Percentiles rank a stretch among this genome's conserved stretches.
phyloP scores from a whole-genome alignment of 169 alveolate species.

The Plasmodium gaboni region DNA sequence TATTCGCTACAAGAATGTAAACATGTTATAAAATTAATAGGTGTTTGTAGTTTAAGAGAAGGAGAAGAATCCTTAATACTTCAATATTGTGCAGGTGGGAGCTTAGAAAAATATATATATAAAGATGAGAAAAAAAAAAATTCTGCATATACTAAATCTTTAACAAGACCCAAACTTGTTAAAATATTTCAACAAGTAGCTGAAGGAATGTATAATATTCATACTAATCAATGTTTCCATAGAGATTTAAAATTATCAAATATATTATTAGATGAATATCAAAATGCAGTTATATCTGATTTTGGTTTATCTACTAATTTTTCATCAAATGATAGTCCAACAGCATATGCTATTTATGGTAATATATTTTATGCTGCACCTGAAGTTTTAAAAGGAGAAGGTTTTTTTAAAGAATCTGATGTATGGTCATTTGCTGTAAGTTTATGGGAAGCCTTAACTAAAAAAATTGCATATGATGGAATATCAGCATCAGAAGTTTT shows the following conservation, averaged over 20 bases:
- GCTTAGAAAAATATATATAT: slow-evolving; percentile 79
- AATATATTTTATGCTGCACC: slow-evolving; percentile 84
- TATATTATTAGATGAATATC: slow-evolving; percentile 41
- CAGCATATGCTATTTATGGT: slow-evolving; percentile 82
- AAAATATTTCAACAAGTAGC: slow-evolving; percentile 81
- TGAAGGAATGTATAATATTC: slow-evolving; percentile 79
- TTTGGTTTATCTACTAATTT: slow-evolving; percentile 80
- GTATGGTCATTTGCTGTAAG: slow-evolving; percentile 84
- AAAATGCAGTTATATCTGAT: slow-evolving; percentile 80
- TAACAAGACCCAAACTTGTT: slow-evolving; percentile 76
- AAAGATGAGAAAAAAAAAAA: slow-evolving; percentile 56
- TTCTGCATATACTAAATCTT: slow-evolving; percentile 16
- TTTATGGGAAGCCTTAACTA: slow-evolving; percentile 77
- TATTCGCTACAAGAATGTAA: slow-evolving; percentile 61
- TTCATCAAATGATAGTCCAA: slow-evolving; percentile 75
- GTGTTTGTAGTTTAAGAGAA: slow-evolving; percentile 73
- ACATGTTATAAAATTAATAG: slow-evolving; percentile 77
- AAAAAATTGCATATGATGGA: slow-evolving; percentile 80
- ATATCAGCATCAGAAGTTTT: slow-evolving; percentile 75
- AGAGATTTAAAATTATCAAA: slow-evolving; percentile 67
- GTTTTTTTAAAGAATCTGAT: slow-evolving; percentile 82
- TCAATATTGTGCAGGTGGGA: slow-evolving; percentile 81
- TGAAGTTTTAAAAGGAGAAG: slow-evolving; percentile 82
- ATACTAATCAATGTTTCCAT: slow-evolving; percentile 75
- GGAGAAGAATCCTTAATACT: slow-evolving; percentile 79